Percentiles rank a stretch among this genome's conserved stretches.
Conservation (phyloP, 768 basidiomycete species). For the Agaricus subrufescens region DNA sequence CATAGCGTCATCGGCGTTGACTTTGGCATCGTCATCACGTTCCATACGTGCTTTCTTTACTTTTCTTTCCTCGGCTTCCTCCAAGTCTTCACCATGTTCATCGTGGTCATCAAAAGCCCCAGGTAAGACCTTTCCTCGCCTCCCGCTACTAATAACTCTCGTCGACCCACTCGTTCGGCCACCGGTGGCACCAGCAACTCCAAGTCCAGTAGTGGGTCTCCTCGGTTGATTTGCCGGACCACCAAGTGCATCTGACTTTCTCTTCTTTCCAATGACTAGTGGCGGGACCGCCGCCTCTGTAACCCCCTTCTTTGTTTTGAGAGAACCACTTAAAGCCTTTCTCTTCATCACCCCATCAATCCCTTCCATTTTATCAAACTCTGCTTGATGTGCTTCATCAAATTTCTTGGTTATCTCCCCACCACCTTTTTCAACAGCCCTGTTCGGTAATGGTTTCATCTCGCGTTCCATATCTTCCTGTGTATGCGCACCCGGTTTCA, state of each 20-base stretch:
- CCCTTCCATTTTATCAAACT: conserved; percentile 76
- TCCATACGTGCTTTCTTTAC: conserved; percentile 32
- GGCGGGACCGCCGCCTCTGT: conserved; percentile 12
- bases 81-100: conserved; percentile 38
- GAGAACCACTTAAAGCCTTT: conserved; percentile 10
- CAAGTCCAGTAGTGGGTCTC: conserved; percentile 15
- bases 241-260: conserved; percentile 51
- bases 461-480: conserved; percentile 17
- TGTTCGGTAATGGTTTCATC: conserved; percentile 25
- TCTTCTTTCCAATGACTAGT: conserved; percentile 32
- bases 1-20: conserved; percentile 31
- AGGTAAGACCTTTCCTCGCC: conserved; percentile 42
- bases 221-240: background rate
- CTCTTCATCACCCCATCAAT: conserved; percentile 44
- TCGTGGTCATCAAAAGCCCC: conserved; percentile 57
- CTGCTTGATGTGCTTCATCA: conserved; percentile 56
- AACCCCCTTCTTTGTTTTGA: conserved; percentile 12
- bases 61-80: conserved; percentile 21
- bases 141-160: conserved; percentile 43
- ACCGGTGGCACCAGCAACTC: conserved; percentile 19
- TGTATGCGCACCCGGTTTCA: conserved; percentile 26
- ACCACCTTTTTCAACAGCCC: conserved; percentile 10
- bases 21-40: conserved; percentile 22
- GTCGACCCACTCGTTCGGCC: conserved; percentile 30
- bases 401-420: conserved; percentile 39